Evolutionary conservation across 495 filamentous ascomycete genomes (phyloP), one percentile per base, ranked within the genome.

Genomic region (Stereocaulon alpinum): DNA sequence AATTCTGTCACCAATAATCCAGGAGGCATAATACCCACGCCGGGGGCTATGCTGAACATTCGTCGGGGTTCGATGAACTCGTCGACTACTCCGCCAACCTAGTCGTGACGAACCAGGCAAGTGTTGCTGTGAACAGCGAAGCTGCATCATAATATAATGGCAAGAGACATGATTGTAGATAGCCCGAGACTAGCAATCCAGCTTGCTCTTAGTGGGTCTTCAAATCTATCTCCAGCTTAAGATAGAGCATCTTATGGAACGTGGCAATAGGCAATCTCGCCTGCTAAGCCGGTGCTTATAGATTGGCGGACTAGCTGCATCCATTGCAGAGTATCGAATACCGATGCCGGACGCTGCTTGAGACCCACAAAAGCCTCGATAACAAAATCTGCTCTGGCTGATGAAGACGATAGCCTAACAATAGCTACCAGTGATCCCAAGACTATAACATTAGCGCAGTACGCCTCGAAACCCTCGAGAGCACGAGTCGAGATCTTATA

Each of bases 301-400:
- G 37, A 53, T 24, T 63, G 63, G 0, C 61, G 61, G n/a, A 65
- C 20, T 1, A 65, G 3, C 29, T 62, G 43, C 15, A 22, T 63
- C 72, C 71, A 73, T 1, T 40, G 15, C 10, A 69, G 63, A 2
- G 67, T 70, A 18, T 69, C 20, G 45, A 55, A 74, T 0, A 68
- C 71, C 47, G 54, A 62, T 15, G 59, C 59, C 2, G 70, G 72
- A 20, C 72, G 60, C 7, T 56, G 53, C 10, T 69, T 66, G 14
- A 74, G 10, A 12, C 63, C 64, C 44, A 74, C 68, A n/a, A 74
- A 67, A 34, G 69, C 69, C 53, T 76, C 70, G 6, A 69, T 61
- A 4, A 76, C 61, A 2, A 74, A 64, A 50, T 55, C 73, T 0
- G 42, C 56, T 24, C 72, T 65, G 40, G 55, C 43, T 1, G 63